These are phyloP conservation scores for Solanum chacoense DNA, from an alignment of 305 asterid species.

Conservation along the genomic window DNA sequence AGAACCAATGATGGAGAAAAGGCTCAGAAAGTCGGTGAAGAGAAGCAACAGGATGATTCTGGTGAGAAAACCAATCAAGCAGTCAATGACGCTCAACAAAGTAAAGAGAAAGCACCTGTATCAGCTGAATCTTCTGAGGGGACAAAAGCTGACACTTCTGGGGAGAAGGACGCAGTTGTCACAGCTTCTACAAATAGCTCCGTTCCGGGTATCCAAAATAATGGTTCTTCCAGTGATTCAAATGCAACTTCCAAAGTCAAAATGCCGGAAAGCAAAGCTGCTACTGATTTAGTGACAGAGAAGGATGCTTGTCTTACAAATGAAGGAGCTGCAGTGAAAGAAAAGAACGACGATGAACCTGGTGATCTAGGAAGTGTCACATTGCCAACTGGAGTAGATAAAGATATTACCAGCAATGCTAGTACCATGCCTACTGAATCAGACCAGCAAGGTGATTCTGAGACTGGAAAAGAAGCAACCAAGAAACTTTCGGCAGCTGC, in stretches of 20 bases:
- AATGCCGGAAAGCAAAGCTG: conserved; percentile 12
- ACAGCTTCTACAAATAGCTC: conserved; percentile 10
- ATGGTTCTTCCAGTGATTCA: conserved; percentile 18
- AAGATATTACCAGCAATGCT: conserved; percentile 13
- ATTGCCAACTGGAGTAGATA: conserved; percentile 21
- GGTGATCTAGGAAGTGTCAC: conserved; percentile 15
- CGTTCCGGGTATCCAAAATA: conserved; percentile 15
- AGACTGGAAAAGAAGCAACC: conserved; percentile 51
- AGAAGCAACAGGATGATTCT: conserved; percentile 15
- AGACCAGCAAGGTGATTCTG: conserved; percentile 46
- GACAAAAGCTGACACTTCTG: conserved; percentile 13
- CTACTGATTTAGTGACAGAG: conserved; percentile 14
- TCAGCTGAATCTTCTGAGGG: conserved; percentile 13
- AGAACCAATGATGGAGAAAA: conserved; percentile 18
- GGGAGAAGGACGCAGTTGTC: conserved; percentile 14
- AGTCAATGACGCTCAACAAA: conserved; percentile 13
- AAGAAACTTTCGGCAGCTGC: conserved; percentile 87
- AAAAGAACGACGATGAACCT: conserved; percentile 11
- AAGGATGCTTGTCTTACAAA: conserved; percentile 13
- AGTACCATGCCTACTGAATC: conserved; percentile 25
- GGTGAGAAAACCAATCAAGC: conserved; percentile 11
- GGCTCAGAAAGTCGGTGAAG: conserved; percentile 19
- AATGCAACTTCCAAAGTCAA: conserved; percentile 12
- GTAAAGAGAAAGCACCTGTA: not conserved
- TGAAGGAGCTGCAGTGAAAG: conserved; percentile 17